Evolutionary conservation across 352 stramenopile species (phyloP).

Genomic region (Phytophthora tubulina): DNA sequence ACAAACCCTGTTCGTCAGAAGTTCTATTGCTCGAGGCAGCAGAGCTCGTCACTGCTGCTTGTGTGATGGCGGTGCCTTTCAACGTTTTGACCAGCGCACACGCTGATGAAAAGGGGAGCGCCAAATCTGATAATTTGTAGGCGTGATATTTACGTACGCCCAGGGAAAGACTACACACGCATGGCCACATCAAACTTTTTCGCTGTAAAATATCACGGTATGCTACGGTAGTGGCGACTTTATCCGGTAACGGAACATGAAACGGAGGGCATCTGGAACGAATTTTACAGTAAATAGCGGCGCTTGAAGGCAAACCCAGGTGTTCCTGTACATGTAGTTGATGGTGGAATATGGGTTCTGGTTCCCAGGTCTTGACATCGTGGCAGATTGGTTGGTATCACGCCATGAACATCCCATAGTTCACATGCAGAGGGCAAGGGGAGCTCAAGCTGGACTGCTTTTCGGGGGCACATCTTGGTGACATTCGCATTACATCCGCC

Average conservation of each 20-base stretch:
- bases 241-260: too few species aligned
- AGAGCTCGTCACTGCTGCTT: constrained; percentile 2
- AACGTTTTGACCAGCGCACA: background rate
- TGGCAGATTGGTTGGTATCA: too few species aligned
- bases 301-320: too few species aligned
- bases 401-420: too few species aligned
- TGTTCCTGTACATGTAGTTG: too few species aligned
- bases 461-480: background rate
- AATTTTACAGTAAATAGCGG: too few species aligned
- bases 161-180: background rate
- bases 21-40: background rate
- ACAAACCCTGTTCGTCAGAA: constrained; percentile 12
- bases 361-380: too few species aligned
- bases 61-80: background rate
- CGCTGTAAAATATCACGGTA: background rate
- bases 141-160: background rate
- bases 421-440: background rate
- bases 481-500: background rate
- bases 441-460: background rate
- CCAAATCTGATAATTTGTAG: background rate
- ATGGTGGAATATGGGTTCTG: too few species aligned
- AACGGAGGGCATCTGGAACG: too few species aligned
- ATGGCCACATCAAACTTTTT: background rate
- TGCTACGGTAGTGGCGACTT: too few species aligned
- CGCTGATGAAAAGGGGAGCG: background rate